phyloP scores from a whole-genome alignment of 176 grass and related monocot genomes.

The Musa itinerans region DNA sequence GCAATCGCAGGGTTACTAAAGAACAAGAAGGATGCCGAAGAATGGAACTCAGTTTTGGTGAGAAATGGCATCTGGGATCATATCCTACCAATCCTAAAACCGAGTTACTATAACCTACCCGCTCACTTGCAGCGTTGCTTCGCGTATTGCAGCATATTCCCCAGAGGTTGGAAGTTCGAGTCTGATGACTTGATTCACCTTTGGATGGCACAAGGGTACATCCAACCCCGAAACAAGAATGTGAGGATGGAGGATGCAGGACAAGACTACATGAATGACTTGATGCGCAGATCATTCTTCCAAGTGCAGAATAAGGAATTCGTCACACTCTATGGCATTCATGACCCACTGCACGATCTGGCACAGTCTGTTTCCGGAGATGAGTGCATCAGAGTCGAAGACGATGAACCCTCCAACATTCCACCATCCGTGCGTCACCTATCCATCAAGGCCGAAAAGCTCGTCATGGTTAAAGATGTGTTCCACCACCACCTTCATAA shows the following conservation, averaged over 20 bases:
- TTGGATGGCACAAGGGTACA: neutral
- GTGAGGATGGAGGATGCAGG: conserved; percentile 18
- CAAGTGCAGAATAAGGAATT: conserved; percentile 1
- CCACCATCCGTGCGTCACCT: conserved; percentile 37
- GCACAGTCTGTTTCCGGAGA: conserved; percentile 28
- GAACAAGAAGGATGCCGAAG: conserved; percentile 10
- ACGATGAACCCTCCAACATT: conserved; percentile 8
- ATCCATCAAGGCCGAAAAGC: conserved; percentile 25
- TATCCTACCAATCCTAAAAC: conserved; percentile 32
- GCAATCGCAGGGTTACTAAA: conserved; percentile 35
- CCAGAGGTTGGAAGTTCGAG: conserved; percentile 35
- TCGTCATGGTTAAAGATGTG: conserved; percentile 20
- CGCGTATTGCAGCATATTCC: conserved; percentile 58
- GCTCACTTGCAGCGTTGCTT: conserved; percentile 43
- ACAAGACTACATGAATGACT: conserved; percentile 36
- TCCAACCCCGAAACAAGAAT: neutral
- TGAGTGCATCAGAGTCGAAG: conserved; percentile 41
- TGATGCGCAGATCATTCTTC: conserved; percentile 47
- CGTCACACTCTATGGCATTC: conserved; percentile 23
- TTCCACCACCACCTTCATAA: conserved; percentile 14
- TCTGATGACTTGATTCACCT: conserved; percentile 27
- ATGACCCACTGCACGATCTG: conserved; percentile 40
- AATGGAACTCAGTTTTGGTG: conserved; percentile 35
- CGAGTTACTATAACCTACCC: conserved; percentile 46
- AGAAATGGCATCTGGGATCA: conserved; percentile 20